Base-by-base conservation (phyloP, 1,284 basidiomycete species). In the Pyrrhoderma noxium region DNA sequence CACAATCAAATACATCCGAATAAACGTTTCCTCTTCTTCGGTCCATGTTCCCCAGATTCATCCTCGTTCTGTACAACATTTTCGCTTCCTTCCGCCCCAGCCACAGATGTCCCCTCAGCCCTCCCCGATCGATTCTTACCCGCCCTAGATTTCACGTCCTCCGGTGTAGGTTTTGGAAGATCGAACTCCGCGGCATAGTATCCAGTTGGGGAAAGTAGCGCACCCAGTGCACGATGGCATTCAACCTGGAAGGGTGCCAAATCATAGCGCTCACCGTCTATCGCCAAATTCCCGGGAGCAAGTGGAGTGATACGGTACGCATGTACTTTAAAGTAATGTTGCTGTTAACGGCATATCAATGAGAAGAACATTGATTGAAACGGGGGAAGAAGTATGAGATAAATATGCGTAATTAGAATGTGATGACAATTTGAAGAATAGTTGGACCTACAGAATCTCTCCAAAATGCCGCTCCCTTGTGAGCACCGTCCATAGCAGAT, bases 191-290 rank as follows among this genome's bases (percentile, higher is more conserved):
- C 71, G 13, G 75, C 76, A 59, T 82, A 90, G 55, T 73, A 71
- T 1, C 89, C 88, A 54, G 80, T 70, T 39, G 82, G 77, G 60
- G 85, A 88, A 16, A 93, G 66, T 13, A 91, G 65, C 0, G 79
- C 84, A 14, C 79, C 90, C 14, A 89, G 66, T 3, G 80, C 76
- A 21, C 75, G 74, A 58, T 90, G 80, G 3, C 90, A 82, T 65
- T 96, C 89, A 3, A 96, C 85, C 59, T 92, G 82, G 65, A 86
- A 93, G 51, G 84, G 77, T 59, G 84, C 76, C 60, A 89, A 90
- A 1, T 86, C 84, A 60, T 83, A 87, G 13, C 70, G 66, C 68
- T 98, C 94, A 14, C 94, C 94, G 62, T 98, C 94, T 52, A 92
- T 73, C 7, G 80, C 71, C 48, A 90, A 65, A 57, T 70, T 68